Evolutionary conservation across 495 filamentous ascomycete genomes (phyloP).

Genomic region (Halenospora varia): DNA sequence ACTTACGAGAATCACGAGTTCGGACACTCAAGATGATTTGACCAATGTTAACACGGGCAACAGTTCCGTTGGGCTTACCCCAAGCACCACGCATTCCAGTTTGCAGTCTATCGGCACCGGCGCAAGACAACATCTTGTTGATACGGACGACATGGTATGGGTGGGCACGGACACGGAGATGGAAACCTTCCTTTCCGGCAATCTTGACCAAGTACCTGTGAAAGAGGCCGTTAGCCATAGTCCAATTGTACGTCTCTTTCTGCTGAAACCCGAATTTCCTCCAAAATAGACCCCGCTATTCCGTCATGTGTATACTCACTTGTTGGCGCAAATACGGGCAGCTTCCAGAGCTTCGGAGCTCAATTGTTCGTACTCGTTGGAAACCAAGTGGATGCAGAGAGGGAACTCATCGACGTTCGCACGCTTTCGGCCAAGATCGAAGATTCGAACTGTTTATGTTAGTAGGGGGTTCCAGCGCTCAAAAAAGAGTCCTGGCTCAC

Average conservation of each 20-base stretch:
- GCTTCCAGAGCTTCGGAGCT: constrained; percentile 98
- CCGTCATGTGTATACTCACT: constrained; percentile 47
- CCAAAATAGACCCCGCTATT: constrained; percentile 1
- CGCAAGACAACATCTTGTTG: constrained; percentile 99
- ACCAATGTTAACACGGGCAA: constrained; percentile 98
- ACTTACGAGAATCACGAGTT: constrained; percentile 82
- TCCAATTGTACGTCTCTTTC: too few relatives aligned
- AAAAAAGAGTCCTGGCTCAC: constrained; percentile 30
- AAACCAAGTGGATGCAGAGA: constrained; percentile 95
- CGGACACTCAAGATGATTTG: constrained; percentile 96
- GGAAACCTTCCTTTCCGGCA: constrained; percentile 98
- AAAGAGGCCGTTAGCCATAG: too few relatives aligned
- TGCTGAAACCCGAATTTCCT: too few relatives aligned
- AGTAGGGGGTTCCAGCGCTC: background rate
- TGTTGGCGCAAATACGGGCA: constrained; percentile 99
- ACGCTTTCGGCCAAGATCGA: constrained; percentile 98
- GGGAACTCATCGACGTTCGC: constrained; percentile 98
- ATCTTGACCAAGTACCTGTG: constrained; percentile 87
- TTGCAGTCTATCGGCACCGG: constrained; percentile 99
- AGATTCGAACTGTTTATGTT: constrained; percentile 61
- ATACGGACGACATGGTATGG: constrained; percentile 99
- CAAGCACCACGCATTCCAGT: constrained; percentile 99
- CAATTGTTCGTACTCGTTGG: constrained; percentile 99
- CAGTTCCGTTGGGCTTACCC: constrained; percentile 96
- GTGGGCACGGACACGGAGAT: constrained; percentile 96